Percentiles rank a stretch among this genome's conserved stretches.
These are phyloP conservation scores for Coprinopsis marcescibilis DNA, from an alignment of 768 basidiomycete species.

Conservation along the genomic window DNA sequence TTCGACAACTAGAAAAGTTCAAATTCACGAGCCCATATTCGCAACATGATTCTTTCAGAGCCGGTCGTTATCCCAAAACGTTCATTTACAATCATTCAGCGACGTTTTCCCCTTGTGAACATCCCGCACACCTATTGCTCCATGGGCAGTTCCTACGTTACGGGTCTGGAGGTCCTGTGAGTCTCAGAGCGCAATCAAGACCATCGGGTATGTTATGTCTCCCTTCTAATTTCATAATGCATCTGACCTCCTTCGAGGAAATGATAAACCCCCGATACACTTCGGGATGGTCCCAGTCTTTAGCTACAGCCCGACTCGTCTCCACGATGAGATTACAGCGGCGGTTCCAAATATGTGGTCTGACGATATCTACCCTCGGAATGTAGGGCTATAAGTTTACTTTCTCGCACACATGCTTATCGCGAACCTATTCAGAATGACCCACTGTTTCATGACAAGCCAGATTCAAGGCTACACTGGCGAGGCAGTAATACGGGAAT, in stretches of 20 bases:
- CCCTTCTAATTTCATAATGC: background rate
- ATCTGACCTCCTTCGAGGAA: background rate
- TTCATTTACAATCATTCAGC: conserved; percentile 45
- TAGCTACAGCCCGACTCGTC: conserved; percentile 39
- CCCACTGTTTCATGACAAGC: conserved; percentile 59
- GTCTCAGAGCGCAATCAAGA: background rate
- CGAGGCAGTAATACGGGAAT: conserved; percentile 73
- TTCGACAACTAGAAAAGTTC: background rate
- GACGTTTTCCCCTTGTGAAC: conserved; percentile 47
- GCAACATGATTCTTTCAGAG: background rate
- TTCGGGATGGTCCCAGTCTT: conserved; percentile 44
- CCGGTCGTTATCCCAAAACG: conserved; percentile 21
- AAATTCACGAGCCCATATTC: background rate
- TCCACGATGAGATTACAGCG: conserved; percentile 53
- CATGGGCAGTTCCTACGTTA: conserved; percentile 52
- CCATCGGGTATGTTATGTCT: background rate
- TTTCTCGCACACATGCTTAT: background rate
- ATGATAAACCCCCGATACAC: conserved; percentile 8
- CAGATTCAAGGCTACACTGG: conserved; percentile 61
- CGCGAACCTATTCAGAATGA: conserved; percentile 34
- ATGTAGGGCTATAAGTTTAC: background rate
- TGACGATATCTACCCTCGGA: conserved; percentile 31
- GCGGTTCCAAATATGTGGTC: conserved; percentile 43
- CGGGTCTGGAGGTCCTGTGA: conserved; percentile 31
- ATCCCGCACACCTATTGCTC: conserved; percentile 36